Evolutionary conservation across 2,329 filamentous ascomycete genomes (phyloP), one percentile per base, ranked within the genome.

Genomic region (Colletotrichum filicis): DNA sequence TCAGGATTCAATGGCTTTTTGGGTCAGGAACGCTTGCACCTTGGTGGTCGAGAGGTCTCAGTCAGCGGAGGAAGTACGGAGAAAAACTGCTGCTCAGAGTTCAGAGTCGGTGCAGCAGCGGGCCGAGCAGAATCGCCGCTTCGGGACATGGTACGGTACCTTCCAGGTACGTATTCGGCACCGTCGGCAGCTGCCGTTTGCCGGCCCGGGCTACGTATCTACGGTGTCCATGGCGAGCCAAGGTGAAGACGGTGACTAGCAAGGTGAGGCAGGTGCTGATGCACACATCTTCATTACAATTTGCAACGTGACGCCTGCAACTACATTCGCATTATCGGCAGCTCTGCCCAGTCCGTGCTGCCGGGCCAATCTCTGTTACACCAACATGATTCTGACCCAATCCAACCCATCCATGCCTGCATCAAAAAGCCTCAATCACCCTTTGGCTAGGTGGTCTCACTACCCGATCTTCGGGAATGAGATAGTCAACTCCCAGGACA

Each of bases 361-460:
- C 22, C 52, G 52, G 52, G 52, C 52, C 55, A 52, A n/a, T 35
- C 55, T 16, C 19, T 28, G 42, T 59, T 42, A 59, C 53, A 55
- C 55, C 60, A 35, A 53, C 62, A 66, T n/a, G n/a, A 6, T 49
- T 46, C 55, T 28, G n/a, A 19, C 30, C 58, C 58, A 35, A 11
- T 30, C 14, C 14, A 28, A 32, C 11, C 35, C 52, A 24, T 28
- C 61, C 53, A 7, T 63, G 30, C 22, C 53, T 60, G 42, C 19
- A 11, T 37, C 37, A 16, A 19, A 16, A 28, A 66, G 22, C 67
- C 53, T 53, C 53, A 53, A 56, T 66, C 30, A 30, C 30, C 58
- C 32, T 9, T 9, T 60, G 30, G 12, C 61, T 28, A 16, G 52
- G 49, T 67, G 68, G 63, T 24, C 68, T 71, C 56, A 61, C 49